A percentile compares a stretch with the other conserved stretches of the same genome.
Conservation (phyloP, 2,329 filamentous ascomycete species). For the Cordyceps farinosa region DNA sequence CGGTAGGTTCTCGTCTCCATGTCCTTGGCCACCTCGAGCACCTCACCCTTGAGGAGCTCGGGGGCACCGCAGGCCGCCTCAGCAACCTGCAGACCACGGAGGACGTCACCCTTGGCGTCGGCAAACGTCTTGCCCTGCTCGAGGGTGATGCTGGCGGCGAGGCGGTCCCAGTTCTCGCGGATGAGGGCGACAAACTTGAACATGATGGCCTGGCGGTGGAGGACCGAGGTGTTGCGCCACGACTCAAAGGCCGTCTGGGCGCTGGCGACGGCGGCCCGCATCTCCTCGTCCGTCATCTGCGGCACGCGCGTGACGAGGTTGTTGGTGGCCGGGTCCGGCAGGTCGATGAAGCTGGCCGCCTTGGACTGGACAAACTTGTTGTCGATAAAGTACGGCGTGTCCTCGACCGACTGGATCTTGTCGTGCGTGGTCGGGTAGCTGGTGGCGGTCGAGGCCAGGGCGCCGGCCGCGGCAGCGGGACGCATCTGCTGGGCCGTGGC, state of each 20-base stretch:
- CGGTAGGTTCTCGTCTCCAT: conserved; percentile 84
- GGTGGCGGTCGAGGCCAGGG: conserved; percentile 52
- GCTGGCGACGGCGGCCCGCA: conserved; percentile 70
- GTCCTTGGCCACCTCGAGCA: conserved; percentile 81
- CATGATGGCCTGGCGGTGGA: conserved; percentile 79
- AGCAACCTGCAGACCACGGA: conserved; percentile 78
- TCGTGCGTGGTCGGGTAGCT: conserved; percentile 70
- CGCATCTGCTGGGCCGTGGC: conserved; percentile 54
- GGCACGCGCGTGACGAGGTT: conserved; percentile 80
- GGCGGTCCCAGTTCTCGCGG: conserved; percentile 77
- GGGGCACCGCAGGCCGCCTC: conserved; percentile 79
- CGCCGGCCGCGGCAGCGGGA: conserved; percentile 47
- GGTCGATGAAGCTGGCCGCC: conserved; percentile 70
- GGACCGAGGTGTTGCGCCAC: conserved; percentile 69
- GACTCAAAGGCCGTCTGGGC: conserved; percentile 71
- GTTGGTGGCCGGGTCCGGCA: conserved; percentile 81
- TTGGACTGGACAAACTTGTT: conserved; percentile 70
- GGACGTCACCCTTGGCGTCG: conserved; percentile 76
- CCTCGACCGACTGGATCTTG: conserved; percentile 60
- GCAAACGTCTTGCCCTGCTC: conserved; percentile 88
- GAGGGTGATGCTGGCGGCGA: conserved; percentile 80
- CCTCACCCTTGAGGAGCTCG: conserved; percentile 76
- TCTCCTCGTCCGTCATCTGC: conserved; percentile 74
- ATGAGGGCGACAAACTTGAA: conserved; percentile 80
- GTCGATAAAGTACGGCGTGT: conserved; percentile 79